These are phyloP conservation scores for Phytophthora hybrid DNA, from an alignment of 352 stramenopile species.

Conservation along the genomic window DNA sequence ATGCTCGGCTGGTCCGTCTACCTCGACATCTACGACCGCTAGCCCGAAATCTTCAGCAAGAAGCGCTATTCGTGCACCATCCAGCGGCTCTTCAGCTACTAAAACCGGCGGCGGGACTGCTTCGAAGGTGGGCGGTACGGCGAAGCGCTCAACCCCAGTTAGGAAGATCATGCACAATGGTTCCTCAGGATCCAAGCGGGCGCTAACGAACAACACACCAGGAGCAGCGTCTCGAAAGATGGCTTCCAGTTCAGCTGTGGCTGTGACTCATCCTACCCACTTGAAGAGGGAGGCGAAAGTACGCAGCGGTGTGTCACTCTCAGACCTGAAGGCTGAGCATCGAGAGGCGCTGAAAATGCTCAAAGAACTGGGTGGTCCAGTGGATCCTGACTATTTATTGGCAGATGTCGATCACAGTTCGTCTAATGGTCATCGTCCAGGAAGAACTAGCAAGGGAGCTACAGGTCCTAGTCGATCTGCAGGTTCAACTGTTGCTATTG, in stretches of 20 bases:
- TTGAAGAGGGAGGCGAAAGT: constrained; percentile 47
- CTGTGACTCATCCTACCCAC: not conserved
- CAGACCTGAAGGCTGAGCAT: constrained; percentile 81
- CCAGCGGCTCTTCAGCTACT: constrained; percentile 27
- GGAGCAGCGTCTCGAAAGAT: constrained; percentile 9
- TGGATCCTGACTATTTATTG: constrained; percentile 52
- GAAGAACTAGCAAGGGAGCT: constrained; percentile 2
- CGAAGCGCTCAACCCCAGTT: constrained; percentile 7
- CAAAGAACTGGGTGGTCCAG: constrained; percentile 70
- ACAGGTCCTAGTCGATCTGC: constrained; percentile 2
- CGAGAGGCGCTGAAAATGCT: constrained; percentile 76
- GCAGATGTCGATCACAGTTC: constrained; percentile 17
- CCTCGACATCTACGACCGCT: not conserved
- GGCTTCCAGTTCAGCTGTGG: constrained; percentile 11
- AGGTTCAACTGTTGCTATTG: not conserved
- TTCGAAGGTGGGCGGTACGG: constrained; percentile 8
- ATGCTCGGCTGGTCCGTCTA: not conserved
- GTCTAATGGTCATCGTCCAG: constrained; percentile 1
- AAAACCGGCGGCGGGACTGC: constrained; percentile 11
- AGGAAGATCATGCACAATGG: constrained; percentile 18
- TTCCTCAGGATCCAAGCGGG: constrained; percentile 11
- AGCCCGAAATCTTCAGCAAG: constrained; percentile 7
- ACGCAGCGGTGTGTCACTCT: constrained; percentile 66
- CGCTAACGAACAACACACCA: constrained; percentile 1
- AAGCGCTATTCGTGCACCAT: constrained; percentile 18